Base-by-base conservation (phyloP, 1,284 basidiomycete species). In the Marasmius sp. region DNA sequence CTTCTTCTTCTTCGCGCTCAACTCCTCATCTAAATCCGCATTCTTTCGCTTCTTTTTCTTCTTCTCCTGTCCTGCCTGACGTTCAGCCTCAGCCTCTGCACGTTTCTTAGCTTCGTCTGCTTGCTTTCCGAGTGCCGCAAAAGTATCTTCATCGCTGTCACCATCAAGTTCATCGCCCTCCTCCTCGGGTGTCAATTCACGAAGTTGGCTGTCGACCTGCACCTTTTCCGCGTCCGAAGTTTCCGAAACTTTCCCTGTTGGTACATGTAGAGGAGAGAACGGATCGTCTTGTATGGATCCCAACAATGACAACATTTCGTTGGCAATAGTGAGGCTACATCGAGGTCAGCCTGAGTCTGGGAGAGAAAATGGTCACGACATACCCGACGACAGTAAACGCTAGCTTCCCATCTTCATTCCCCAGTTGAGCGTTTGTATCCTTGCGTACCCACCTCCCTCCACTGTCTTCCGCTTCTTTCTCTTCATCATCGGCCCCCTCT, bases 361-460 rank as follows among this genome's bases (percentile, higher is more conserved):
- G 41, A 48, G 51, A 37, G 20, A 34, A 56, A 47, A 51, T 39
- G 36, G 45, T 59, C 63, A 52, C 6, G 27, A 75, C 88, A 62
- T 70, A 96, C 95, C 94, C 94, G 63, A 97, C 90, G 47, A 98
- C 93, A 0, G 92, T 96, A 70, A 98, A 98, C 64, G 88, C 83
- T 45, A 98, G 76, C 47, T 82, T 82, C 9, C 93, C 89, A 53
- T 85, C 80, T 2, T 77, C 71, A 4, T 88, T 92, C 1, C 96
- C 97, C 1, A 98, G 79, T 39, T 79, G 81, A 60, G 86, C 82
- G 6, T 87, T 87, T 2, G 91, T 93, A 22, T 83, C 65, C 62
- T 84, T 88, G 70, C 92, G 86, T 56, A 92, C 85, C 96, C 97
- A 99, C 68, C 85, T 83, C 0, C 96, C 95, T 36, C 79, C 79